Evolutionary conservation across 2,329 filamentous ascomycete genomes (phyloP).

Genomic region (Neoarthrinium moseri): DNA sequence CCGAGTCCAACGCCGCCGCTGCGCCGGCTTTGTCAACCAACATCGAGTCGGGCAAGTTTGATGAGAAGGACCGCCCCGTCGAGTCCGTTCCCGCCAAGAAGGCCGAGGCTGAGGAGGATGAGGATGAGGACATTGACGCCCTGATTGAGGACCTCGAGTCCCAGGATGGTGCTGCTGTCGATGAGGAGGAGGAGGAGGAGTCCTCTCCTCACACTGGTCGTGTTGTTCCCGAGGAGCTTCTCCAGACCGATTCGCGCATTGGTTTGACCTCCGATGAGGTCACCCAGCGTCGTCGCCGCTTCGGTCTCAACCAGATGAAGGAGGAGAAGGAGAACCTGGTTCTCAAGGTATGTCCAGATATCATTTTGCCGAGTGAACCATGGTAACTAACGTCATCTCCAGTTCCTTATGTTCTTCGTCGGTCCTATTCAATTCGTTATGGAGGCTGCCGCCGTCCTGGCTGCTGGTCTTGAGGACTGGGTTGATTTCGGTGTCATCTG

Average conservation of each 20-base stretch:
- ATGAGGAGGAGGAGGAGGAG: conserved; percentile 61
- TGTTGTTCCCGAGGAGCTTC: conserved; percentile 64
- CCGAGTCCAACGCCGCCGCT: conserved; percentile 50
- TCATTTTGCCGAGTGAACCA: too few species aligned
- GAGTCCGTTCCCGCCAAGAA: conserved; percentile 40
- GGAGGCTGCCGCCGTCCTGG: conserved; percentile 81
- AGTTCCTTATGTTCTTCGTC: conserved; percentile 57
- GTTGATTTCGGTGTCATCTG: conserved; percentile 93
- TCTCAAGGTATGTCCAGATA: too few species aligned
- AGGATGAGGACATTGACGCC: conserved; percentile 81
- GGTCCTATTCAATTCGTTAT: conserved; percentile 94
- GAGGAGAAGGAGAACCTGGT: conserved; percentile 77
- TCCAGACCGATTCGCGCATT: conserved; percentile 71
- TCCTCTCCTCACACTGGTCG: conserved; percentile 54
- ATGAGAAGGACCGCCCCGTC: conserved; percentile 55
- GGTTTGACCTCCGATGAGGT: conserved; percentile 70
- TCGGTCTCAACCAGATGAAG: conserved; percentile 86
- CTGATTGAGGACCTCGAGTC: conserved; percentile 87
- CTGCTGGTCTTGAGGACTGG: conserved; percentile 84
- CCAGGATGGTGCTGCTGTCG: conserved; percentile 69
- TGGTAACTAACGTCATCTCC: conserved; percentile 41
- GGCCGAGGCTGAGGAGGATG: conserved; percentile 63
- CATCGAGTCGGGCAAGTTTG: conserved; percentile 64
- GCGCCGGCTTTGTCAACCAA: conserved; percentile 61
- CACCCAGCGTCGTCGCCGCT: conserved; percentile 54